Evolutionary conservation across 257 asterid genomes (phyloP).

Genomic region (Primulina eburnea): DNA sequence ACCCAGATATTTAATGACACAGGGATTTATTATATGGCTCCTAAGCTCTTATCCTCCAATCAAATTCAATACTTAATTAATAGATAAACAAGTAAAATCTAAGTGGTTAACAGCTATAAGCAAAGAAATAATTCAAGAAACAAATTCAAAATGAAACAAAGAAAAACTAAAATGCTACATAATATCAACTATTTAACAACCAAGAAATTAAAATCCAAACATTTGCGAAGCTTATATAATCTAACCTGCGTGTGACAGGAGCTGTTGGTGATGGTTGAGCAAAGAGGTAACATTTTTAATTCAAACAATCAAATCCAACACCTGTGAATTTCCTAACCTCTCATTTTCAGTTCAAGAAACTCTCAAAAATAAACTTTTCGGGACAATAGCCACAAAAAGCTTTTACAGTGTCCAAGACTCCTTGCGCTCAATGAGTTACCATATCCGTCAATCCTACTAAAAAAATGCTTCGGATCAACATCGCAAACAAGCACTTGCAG

Average conservation of each 20-base stretch:
- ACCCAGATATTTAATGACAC: not conserved
- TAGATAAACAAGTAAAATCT: not conserved
- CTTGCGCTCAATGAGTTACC: not conserved
- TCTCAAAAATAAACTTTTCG: not conserved
- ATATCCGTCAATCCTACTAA: not conserved
- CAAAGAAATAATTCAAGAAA: no score
- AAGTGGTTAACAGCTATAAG: not conserved
- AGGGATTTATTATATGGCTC: not conserved
- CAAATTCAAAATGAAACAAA: not conserved
- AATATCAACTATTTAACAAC: not conserved
- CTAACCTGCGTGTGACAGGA: conserved; percentile 20
- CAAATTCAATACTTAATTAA: not conserved
- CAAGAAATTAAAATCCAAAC: not conserved
- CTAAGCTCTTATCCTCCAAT: not conserved
- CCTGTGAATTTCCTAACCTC: conserved; percentile 27
- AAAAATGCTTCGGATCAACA: conserved; percentile 8
- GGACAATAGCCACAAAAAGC: conserved; percentile 9
- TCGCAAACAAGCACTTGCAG: conserved; percentile 6
- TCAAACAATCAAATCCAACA: conserved; percentile 16
- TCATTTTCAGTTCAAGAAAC: conserved; percentile 29
- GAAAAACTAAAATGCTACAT: not conserved
- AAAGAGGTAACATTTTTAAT: conserved; percentile 54
- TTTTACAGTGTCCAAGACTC: conserved; percentile 10
- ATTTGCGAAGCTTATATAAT: not conserved
- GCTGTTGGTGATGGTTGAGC: conserved; percentile 63